phyloP scores from a whole-genome alignment of 345 rosid species.

The Arabis alpina region DNA sequence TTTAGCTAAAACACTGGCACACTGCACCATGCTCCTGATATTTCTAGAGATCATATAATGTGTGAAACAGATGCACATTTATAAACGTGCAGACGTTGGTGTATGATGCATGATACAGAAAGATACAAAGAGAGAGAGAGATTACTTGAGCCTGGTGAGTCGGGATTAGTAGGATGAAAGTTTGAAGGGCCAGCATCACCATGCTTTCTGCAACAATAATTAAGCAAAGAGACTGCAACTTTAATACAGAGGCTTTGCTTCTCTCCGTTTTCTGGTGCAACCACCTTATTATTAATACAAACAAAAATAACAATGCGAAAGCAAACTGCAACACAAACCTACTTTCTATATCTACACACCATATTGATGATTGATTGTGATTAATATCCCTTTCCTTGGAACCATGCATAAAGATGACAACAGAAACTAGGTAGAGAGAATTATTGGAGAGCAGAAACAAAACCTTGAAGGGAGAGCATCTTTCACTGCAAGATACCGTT shows the following conservation, averaged over 20 bases:
- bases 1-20: slow-evolving; percentile 16
- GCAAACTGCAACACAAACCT: slow-evolving; percentile 2
- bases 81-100: slow-evolving; percentile 7
- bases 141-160: slow-evolving; percentile 52
- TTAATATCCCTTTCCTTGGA: neutral
- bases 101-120: slow-evolving; percentile 9
- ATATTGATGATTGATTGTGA: neutral
- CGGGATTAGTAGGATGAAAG: slow-evolving; percentile 44
- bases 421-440: slow-evolving; percentile 18
- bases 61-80: slow-evolving; percentile 5
- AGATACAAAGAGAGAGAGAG: slow-evolving; percentile 9
- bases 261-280: slow-evolving; percentile 14
- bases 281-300: neutral
- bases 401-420: slow-evolving; percentile 18
- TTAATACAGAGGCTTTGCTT: slow-evolving; percentile 24
- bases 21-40: slow-evolving; percentile 22
- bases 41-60: slow-evolving; percentile 16
- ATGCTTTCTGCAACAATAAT: slow-evolving; percentile 57
- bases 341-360: neutral
- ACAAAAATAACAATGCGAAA: neutral
- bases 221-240: slow-evolving; percentile 21
- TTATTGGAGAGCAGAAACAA: slow-evolving; percentile 26
- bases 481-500: slow-evolving; percentile 75
- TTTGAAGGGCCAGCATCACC: slow-evolving; percentile 51
- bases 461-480: slow-evolving; percentile 79